A percentile compares a stretch with the other conserved stretches of the same genome.
Conservation (phyloP, 2,329 filamentous ascomycete species). For the Epichloe gansuensis region DNA sequence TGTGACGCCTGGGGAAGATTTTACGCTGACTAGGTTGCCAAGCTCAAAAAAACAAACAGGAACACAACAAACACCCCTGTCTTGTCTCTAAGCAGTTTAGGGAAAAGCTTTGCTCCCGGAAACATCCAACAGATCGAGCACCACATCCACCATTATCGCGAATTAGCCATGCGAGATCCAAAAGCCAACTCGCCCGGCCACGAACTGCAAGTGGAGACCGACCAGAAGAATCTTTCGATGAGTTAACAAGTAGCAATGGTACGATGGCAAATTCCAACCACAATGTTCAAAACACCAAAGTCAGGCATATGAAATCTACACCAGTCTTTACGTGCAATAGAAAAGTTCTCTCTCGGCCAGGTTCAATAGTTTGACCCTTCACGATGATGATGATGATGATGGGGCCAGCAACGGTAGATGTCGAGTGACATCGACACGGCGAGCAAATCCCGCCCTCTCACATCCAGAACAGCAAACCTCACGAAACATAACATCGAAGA, state of each 20-base stretch:
- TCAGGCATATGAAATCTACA: constrained; percentile 15
- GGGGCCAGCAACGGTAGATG: constrained; percentile 15
- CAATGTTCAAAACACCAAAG: constrained; percentile 11
- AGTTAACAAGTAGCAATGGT: constrained; percentile 21
- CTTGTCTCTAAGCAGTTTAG: constrained; percentile 33
- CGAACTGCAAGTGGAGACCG: constrained; percentile 29
- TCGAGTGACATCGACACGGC: constrained; percentile 34
- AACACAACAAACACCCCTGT: constrained; percentile 20
- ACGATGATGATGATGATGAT: constrained; percentile 16
- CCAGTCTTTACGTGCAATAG: constrained; percentile 20
- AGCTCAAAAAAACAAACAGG: constrained; percentile 29
- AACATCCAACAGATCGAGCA: constrained; percentile 36
- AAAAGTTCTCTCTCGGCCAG: constrained; percentile 31
- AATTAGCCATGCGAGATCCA: constrained; percentile 33
- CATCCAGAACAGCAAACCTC: constrained; percentile 8
- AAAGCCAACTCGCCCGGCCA: constrained; percentile 25
- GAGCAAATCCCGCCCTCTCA: constrained; percentile 15
- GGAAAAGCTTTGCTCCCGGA: constrained; percentile 44
- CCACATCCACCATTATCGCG: constrained; percentile 41
- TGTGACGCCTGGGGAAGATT: neutral
- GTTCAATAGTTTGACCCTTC: constrained; percentile 28
- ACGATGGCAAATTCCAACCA: constrained; percentile 14
- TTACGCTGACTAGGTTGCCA: constrained; percentile 2
- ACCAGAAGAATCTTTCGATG: constrained; percentile 27
- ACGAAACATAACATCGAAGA: constrained; percentile 10